Percentiles rank a stretch among this genome's conserved stretches.
These are phyloP conservation scores for Stachybotrys chlorohalonatus DNA, from an alignment of 2,329 filamentous ascomycete species.

Conservation along the genomic window DNA sequence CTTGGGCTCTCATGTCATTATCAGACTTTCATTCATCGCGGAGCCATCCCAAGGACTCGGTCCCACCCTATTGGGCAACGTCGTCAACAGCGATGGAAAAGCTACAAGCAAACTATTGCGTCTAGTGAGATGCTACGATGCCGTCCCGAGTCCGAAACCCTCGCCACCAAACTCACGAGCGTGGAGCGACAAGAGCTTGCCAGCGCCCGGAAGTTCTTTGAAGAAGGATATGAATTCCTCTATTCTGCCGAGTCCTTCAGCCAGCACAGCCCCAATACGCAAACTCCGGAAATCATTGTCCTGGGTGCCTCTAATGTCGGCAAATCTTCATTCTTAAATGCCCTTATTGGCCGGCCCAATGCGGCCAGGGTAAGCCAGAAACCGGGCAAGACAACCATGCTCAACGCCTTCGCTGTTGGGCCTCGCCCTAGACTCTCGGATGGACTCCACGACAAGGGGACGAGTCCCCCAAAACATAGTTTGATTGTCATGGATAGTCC, in stretches of 20 bases:
- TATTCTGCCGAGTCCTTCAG: conserved; percentile 41
- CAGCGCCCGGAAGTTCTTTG: conserved; percentile 22
- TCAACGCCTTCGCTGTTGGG: conserved; percentile 49
- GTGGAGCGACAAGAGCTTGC: conserved; percentile 15
- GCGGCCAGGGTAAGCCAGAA: conserved; percentile 40
- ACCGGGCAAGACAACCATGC: conserved; percentile 43
- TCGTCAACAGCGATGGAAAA: neutral
- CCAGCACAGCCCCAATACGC: conserved; percentile 40
- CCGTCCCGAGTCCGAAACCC: conserved; percentile 4
- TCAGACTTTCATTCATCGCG: too few relatives aligned
- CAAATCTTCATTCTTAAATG: conserved; percentile 83
- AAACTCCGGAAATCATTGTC: conserved; percentile 58
- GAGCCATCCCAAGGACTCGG: too few relatives aligned
- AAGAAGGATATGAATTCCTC: conserved; percentile 27
- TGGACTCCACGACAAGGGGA: conserved; percentile 19
- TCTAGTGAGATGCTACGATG: neutral
- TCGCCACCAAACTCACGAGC: conserved; percentile 2
- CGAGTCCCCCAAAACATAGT: conserved; percentile 33
- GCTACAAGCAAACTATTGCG: neutral
- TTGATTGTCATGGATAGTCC: conserved; percentile 43
- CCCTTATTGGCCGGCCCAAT: conserved; percentile 47
- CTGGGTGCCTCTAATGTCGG: conserved; percentile 84
- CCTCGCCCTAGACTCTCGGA: conserved; percentile 21
- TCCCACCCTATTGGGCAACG: neutral
- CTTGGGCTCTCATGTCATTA: neutral